Base-by-base conservation (phyloP, 1,139 yeast genomes). In the Debaryomycetaceae sp. region DNA sequence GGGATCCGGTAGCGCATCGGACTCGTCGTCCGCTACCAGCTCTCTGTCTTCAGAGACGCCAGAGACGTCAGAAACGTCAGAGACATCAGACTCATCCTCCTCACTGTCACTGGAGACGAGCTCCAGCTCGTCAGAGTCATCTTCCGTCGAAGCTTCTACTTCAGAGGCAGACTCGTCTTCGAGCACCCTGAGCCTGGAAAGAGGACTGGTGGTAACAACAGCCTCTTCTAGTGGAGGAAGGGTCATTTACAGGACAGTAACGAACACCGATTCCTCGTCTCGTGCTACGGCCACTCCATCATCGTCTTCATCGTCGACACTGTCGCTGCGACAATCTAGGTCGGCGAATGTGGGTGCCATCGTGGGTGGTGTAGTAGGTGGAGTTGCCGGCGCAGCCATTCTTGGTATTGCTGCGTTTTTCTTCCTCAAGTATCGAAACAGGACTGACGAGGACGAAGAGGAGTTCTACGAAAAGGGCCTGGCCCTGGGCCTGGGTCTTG, bases 281-380 rank as follows among this genome's bases (percentile, higher is more conserved):
- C 20, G 36, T 5, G 13, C 43, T 5, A 45, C 52, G 5, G 34
- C 57, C 67, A 34, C 61, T 58, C 42, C 74, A 59, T 39, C 78
- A n/a, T 36, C 63, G 5, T 45, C 58, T 20, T 44, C 62, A 8
- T 37, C 60, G 36, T 44, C 63, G 39, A 51, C 63, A 13, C 46
- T 61, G 40, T 43, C 61, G 6, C 24, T 34, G 11, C n/a, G 41
- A 45, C 31, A 34, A 14, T 22, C 27, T 4, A 24, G 17, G 8
- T 27, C 36, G 33, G 41, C 68, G 13, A 70, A 67, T 41, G 59
- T 65, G 5, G 87, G 83, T 5, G 80, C 87, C 34, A 80, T 83
- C 38, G 85, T 78, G 13, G 89, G 89, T 13, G 87, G 87, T 24
- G 87, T 78, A 1, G 84, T 82, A 11, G 89, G 88, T 24, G 86